Evolutionary conservation across 306 rosid species (phyloP).

Genomic region (Vigna mungo): DNA sequence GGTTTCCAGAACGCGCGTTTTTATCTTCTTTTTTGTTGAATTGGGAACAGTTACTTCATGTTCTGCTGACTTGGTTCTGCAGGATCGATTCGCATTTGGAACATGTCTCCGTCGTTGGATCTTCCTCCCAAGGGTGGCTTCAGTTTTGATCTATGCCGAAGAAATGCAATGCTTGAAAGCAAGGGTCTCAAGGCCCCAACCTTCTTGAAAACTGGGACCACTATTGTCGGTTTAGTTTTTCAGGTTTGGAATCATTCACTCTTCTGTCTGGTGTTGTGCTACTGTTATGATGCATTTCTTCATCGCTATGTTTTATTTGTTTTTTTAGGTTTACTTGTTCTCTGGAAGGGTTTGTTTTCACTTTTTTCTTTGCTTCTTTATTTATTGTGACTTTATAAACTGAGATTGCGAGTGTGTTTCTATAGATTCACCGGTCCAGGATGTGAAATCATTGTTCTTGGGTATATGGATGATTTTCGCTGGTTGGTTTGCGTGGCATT

Average conservation of each 20-base stretch:
- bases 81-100: constrained; percentile 47
- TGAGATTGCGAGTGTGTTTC: background rate
- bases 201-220: constrained; percentile 87
- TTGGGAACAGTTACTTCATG: background rate
- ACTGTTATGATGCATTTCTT: background rate
- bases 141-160: constrained; percentile 86
- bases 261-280: background rate
- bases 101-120: constrained; percentile 66
- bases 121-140: constrained; percentile 91
- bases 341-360: background rate
- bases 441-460: constrained; percentile 11
- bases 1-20: background rate
- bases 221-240: constrained; percentile 86
- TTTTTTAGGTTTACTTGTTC: background rate
- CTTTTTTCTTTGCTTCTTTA: background rate
- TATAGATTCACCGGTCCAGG: constrained; percentile 15
- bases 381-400: background rate
- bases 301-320: background rate
- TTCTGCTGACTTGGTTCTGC: constrained; percentile 8
- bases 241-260: constrained; percentile 53
- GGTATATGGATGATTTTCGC: background rate
- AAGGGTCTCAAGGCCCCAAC: constrained; percentile 70
- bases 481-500: background rate
- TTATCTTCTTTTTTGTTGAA: background rate
- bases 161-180: constrained; percentile 82